phyloP scores from a whole-genome alignment of 192 early-diverging fungal species.

The Entomortierella lignicola region DNA sequence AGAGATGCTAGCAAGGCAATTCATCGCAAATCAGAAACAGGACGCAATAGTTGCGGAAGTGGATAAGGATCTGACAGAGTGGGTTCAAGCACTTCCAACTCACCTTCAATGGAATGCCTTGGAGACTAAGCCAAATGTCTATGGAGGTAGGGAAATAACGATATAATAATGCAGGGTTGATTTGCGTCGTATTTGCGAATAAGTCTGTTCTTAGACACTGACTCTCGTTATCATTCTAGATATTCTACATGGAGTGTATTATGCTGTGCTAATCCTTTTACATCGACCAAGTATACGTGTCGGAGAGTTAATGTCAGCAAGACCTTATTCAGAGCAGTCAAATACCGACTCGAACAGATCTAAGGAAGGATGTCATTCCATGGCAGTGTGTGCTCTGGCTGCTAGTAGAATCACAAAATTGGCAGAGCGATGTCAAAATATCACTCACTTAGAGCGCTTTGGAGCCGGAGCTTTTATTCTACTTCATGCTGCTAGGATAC shows the following conservation, averaged over 20 bases:
- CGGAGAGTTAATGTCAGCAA: conserved; percentile 3
- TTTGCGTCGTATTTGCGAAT: too few relatives aligned
- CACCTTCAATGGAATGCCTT: conserved; percentile 15
- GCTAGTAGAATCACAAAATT: conserved; percentile 15
- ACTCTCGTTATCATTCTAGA: conserved; percentile 2
- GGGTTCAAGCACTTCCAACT: conserved; percentile 17
- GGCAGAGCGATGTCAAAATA: conserved; percentile 7
- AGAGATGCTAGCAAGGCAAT: conserved; percentile 16
- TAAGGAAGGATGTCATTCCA: conserved; percentile 18
- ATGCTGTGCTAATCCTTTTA: conserved; percentile 6
- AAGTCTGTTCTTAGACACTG: too few relatives aligned
- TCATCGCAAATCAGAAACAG: conserved; percentile 8
- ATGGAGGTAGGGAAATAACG: conserved; percentile 18
- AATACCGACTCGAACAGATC: not conserved
- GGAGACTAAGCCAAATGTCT: conserved; percentile 4
- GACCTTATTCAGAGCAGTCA: not conserved
- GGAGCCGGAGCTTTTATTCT: conserved; percentile 13
- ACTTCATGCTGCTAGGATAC: conserved; percentile 10
- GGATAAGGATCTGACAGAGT: conserved; percentile 20
- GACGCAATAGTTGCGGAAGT: conserved; percentile 6
- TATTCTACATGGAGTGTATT: conserved; percentile 13
- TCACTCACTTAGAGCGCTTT: conserved; percentile 14
- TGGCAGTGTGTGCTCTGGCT: conserved; percentile 16
- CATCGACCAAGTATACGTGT: conserved; percentile 17
- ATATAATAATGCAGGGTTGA: too few relatives aligned